Percentiles rank a stretch among this genome's conserved stretches.
These are phyloP conservation scores for Dalbergia oliveri DNA, from an alignment of 306 rosid genomes.

Conservation along the genomic window DNA sequence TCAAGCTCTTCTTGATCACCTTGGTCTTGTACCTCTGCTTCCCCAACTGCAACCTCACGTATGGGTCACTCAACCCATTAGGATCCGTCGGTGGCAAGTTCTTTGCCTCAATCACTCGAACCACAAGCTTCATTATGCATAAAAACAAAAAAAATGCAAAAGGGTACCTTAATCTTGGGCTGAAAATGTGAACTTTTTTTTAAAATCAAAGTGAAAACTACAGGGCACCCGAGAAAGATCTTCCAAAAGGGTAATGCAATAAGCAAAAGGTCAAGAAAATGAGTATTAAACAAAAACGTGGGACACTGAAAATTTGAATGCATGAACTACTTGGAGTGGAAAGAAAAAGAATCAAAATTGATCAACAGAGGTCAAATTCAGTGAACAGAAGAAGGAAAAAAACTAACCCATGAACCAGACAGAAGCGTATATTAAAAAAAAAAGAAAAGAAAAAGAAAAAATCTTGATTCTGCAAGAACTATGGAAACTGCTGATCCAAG, in stretches of 20 bases:
- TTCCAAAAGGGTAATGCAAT: conserved; percentile 46
- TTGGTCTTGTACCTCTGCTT: conserved; percentile 83
- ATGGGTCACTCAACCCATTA: conserved; percentile 94
- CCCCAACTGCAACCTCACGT: conserved; percentile 89
- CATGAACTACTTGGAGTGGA: conserved; percentile 16
- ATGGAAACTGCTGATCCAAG: conserved; percentile 32
- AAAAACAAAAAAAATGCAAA: background rate
- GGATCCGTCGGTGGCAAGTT: conserved; percentile 86
- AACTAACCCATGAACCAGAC: background rate
- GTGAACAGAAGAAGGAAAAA: conserved; percentile 25
- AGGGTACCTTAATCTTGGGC: conserved; percentile 13
- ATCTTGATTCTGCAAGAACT: background rate
- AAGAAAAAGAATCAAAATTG: conserved; percentile 7
- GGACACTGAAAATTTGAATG: background rate
- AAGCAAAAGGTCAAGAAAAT: conserved; percentile 12
- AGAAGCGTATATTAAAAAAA: background rate
- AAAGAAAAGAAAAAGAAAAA: background rate
- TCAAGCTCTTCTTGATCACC: conserved; percentile 87
- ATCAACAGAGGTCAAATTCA: conserved; percentile 22
- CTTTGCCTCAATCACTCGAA: conserved; percentile 89
- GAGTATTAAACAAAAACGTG: background rate
- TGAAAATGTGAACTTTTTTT: conserved; percentile 43
- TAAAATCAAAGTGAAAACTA: background rate
- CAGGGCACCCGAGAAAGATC: conserved; percentile 39
- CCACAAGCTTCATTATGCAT: conserved; percentile 74